Conservation (phyloP, 495 filamentous ascomycete species). For the Thozetella sp. region DNA sequence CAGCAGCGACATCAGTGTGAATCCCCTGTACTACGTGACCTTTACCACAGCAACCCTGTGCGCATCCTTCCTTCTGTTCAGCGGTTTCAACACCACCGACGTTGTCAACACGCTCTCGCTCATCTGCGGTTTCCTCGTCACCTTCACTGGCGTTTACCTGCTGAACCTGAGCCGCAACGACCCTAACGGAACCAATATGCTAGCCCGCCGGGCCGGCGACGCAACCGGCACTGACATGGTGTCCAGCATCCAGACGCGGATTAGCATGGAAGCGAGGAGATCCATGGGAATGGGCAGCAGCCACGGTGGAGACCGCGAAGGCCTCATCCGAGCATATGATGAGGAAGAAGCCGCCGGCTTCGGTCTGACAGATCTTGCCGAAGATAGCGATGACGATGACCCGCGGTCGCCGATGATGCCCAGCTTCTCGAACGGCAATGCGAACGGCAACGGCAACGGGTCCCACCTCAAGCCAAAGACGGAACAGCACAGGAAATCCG, state of each 20-base stretch:
- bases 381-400: slow-evolving; percentile 63
- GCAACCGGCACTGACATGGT: slow-evolving; percentile 90
- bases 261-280: slow-evolving; percentile 88
- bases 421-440: slow-evolving; percentile 22
- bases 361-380: slow-evolving; percentile 61
- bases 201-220: slow-evolving; percentile 69
- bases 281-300: slow-evolving; percentile 60
- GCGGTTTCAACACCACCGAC: slow-evolving; percentile 95
- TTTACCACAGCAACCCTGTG: slow-evolving; percentile 95
- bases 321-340: slow-evolving; percentile 83
- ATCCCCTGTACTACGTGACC: slow-evolving; percentile 98
- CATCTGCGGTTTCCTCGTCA: slow-evolving; percentile 91
- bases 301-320: slow-evolving; percentile 68
- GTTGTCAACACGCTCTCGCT: slow-evolving; percentile 89
- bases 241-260: slow-evolving; percentile 82
- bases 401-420: slow-evolving; percentile 32
- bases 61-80: slow-evolving; percentile 97
- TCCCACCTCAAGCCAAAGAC: slow-evolving; percentile 10
- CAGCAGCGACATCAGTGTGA: slow-evolving; percentile 69
- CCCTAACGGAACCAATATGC: slow-evolving; percentile 72
- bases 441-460: slow-evolving; percentile 15
- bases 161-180: slow-evolving; percentile 92
- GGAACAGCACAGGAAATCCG: slow-evolving; percentile 15
- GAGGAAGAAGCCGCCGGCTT: slow-evolving; percentile 71
- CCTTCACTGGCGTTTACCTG: slow-evolving; percentile 96